Evolutionary conservation across 1,284 basidiomycete genomes (phyloP).

Genomic region (Volvariella surrecta): DNA sequence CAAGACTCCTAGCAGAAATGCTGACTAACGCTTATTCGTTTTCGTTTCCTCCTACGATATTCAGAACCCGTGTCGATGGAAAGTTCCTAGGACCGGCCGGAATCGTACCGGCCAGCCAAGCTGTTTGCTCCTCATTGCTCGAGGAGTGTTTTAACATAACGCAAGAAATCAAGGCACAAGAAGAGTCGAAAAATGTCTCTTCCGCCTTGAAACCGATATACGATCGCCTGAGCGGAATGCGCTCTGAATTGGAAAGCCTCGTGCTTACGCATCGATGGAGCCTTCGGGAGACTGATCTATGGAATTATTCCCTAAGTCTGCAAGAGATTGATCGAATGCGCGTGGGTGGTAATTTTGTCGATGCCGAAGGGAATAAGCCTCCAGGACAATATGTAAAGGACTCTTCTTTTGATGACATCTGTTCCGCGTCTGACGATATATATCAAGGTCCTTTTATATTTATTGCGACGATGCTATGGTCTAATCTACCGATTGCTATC

Average conservation of each 20-base stretch:
- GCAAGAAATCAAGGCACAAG: constrained; percentile 93
- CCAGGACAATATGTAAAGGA: constrained; percentile 80
- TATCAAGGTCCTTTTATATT: constrained; percentile 73
- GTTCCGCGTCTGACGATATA: constrained; percentile 19
- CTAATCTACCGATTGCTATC: constrained; percentile 92
- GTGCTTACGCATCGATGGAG: constrained; percentile 97
- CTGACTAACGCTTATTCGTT: constrained; percentile 9
- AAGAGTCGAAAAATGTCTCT: constrained; percentile 87
- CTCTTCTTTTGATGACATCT: background rate
- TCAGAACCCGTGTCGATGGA: constrained; percentile 87
- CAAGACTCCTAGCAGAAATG: constrained; percentile 1
- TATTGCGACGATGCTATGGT: constrained; percentile 92
- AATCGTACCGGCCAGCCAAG: constrained; percentile 86
- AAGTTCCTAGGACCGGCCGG: constrained; percentile 94
- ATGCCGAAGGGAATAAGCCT: constrained; percentile 87
- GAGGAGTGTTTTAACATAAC: constrained; percentile 97
- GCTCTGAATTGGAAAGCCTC: constrained; percentile 81
- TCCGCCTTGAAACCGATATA: constrained; percentile 90
- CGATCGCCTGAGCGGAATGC: constrained; percentile 83
- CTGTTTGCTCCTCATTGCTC: constrained; percentile 80
- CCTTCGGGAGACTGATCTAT: constrained; percentile 91
- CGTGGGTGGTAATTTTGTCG: constrained; percentile 95
- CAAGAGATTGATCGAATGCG: constrained; percentile 98
- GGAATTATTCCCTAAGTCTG: constrained; percentile 89
- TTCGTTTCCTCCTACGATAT: constrained; percentile 7